Base-by-base conservation (phyloP, 2,329 filamentous ascomycete species). In the Zalaria obscura region DNA sequence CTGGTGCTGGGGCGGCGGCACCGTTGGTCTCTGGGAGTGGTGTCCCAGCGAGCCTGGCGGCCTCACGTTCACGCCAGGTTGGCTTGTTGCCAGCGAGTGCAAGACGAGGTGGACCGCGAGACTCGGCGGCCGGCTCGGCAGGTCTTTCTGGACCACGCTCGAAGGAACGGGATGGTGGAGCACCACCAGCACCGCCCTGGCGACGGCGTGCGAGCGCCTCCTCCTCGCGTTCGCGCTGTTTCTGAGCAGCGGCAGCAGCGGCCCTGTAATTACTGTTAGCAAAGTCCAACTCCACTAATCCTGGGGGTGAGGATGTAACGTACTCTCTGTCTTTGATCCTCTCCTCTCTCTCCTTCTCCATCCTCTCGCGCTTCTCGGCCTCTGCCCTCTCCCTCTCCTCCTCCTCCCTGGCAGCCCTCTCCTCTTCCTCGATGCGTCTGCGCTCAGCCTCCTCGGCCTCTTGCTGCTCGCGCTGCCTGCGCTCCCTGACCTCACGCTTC, bases 361-460 rank as follows among this genome's bases (percentile, higher is more conserved):
- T 65, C 57, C 79, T 76, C 45, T 77, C 73, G 56, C 80, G 77
- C 64, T 78, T 81, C 65, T 86, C 83, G 61, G 93, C 88, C 40
- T 91, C 87, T 39, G 76, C 78, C 48, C 72, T 72, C 48, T 76
- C 76, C 63, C 80, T 85, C 65, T 94, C 88, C 60, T 93, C 83
- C 62, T 86, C 89, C 64, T 96, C 91, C 43, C 70, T 75, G 40
- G 74, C 75, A 47, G 75, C 73, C 50, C 81, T 79, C 71, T 95
- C 89, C 61, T 93, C 86, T 53, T 91, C 86, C 62, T 96, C 91
- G 45, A 73, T 75, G 43, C 80, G 70, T 49, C 74, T 73, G 42
- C 79, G 76, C 67, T 94, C 88, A 57, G 78, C 78, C 62, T 91
- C 88, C 62, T 94, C 88, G 39, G 73, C 76, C 65, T 93, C 86